Conservation (phyloP, 2,329 filamentous ascomycete species). For the Neopestalotiopsis rosae region DNA sequence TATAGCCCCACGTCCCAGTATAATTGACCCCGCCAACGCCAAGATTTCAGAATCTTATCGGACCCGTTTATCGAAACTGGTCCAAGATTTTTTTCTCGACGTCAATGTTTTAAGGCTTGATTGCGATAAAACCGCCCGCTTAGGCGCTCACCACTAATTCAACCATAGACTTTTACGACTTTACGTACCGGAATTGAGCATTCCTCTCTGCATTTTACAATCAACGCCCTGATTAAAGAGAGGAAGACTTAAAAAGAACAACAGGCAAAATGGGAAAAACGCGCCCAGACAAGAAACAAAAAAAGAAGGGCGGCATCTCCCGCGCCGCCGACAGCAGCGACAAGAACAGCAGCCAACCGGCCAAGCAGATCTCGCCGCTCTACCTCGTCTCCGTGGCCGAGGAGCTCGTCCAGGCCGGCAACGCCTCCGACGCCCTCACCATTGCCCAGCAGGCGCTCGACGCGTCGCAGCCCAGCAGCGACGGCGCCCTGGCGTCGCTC, state of each 20-base stretch:
- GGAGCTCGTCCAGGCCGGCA: conserved; percentile 37
- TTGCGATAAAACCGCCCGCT: neutral
- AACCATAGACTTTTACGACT: neutral
- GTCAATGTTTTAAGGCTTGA: neutral
- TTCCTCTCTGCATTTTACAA: neutral
- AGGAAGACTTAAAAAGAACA: neutral
- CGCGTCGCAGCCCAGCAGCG: conserved; percentile 35
- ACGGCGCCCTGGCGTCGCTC: conserved; percentile 68
- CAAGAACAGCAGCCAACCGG: conserved; percentile 18
- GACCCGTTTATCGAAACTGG: neutral
- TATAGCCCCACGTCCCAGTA: conserved; percentile 2
- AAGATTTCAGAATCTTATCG: conserved; percentile 17
- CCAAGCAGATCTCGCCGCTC: conserved; percentile 34
- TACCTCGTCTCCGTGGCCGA: conserved; percentile 39
- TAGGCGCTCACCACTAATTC: too few species aligned
- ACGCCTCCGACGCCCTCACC: conserved; percentile 33
- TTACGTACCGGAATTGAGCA: neutral
- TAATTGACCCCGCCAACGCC: conserved; percentile 15
- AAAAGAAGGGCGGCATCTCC: conserved; percentile 32
- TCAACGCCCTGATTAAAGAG: neutral
- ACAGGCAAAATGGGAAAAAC: conserved; percentile 34
- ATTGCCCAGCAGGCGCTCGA: conserved; percentile 37
- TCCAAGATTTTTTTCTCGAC: conserved; percentile 12
- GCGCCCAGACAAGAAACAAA: conserved; percentile 38
- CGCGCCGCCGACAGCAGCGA: conserved; percentile 25